Evolutionary conservation across 176 grass and related monocot genomes (phyloP).

Genomic region (Carex myosuroides): DNA sequence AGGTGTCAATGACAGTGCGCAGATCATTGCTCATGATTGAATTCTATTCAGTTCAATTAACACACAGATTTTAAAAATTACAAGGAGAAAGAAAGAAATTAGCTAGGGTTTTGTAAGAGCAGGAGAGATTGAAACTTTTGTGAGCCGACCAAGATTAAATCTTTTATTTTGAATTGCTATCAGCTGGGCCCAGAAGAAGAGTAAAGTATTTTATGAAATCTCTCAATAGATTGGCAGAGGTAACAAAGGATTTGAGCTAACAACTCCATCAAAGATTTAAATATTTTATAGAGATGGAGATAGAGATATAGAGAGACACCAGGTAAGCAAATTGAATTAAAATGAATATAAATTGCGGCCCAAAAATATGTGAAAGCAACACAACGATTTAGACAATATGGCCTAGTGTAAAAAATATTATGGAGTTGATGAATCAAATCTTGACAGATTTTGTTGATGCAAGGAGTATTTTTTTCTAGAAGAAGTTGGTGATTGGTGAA

Average conservation of each 20-base stretch:
- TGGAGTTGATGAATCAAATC: conserved; percentile 16
- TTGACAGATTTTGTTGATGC: conserved; percentile 8
- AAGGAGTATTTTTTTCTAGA: not conserved
- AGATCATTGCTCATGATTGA: not conserved
- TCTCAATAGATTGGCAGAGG: conserved; percentile 11
- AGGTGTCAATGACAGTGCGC: not conserved
- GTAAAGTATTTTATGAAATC: conserved; percentile 11
- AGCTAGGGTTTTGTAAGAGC: not conserved
- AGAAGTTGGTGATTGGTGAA: not conserved
- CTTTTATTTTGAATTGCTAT: conserved; percentile 3
- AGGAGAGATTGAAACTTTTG: conserved; percentile 6
- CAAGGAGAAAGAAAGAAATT: not conserved
- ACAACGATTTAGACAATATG: not conserved
- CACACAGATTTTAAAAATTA: not conserved
- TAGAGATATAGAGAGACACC: not conserved
- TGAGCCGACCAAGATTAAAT: not conserved
- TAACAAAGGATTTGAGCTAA: conserved; percentile 25
- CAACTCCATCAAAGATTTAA: conserved; percentile 13
- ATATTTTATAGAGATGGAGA: too few species aligned
- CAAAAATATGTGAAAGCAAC: conserved; percentile 5
- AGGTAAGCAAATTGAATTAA: conserved; percentile 10
- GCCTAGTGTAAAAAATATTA: not conserved
- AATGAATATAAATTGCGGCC: not conserved
- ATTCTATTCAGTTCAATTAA: not conserved
- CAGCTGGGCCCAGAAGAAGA: not conserved